A percentile compares a stretch with the other conserved stretches of the same genome.
These are phyloP conservation scores for Phalaenopsis aphrodite DNA, from an alignment of 106 monocot genomes.

Conservation along the genomic window DNA sequence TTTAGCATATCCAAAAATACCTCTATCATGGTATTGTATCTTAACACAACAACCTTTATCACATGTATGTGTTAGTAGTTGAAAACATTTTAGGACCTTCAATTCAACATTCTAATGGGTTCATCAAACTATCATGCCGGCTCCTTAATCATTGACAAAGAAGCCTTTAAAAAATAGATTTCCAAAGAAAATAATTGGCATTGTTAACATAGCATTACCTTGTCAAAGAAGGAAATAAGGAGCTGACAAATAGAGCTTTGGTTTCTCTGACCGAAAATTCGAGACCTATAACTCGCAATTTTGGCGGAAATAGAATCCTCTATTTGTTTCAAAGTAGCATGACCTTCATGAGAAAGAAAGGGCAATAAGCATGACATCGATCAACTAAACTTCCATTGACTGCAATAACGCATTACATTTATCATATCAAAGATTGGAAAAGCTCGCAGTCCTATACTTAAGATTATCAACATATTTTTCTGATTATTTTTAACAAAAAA, in stretches of 20 bases:
- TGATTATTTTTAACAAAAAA: not conserved
- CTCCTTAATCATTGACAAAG: not conserved
- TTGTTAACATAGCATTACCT: conserved; percentile 25
- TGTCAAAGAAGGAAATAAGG: conserved; percentile 50
- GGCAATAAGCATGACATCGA: not conserved
- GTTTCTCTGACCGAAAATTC: conserved; percentile 20
- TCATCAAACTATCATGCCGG: not conserved
- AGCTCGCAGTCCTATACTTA: not conserved
- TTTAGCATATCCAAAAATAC: too few relatives aligned
- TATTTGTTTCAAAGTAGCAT: conserved; percentile 13
- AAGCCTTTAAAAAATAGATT: not conserved
- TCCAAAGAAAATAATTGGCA: not conserved
- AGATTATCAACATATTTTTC: not conserved
- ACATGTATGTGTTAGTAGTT: too few relatives aligned
- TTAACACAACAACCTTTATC: too few relatives aligned
- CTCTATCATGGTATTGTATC: too few relatives aligned
- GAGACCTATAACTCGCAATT: conserved; percentile 23
- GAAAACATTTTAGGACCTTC: too few relatives aligned
- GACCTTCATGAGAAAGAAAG: conserved; percentile 7
- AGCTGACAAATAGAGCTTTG: conserved; percentile 32
- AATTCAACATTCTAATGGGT: not conserved
- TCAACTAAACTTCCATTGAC: not conserved
- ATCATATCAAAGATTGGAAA: not conserved
- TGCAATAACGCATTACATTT: not conserved
- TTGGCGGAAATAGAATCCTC: conserved; percentile 25